Evolutionary conservation across 1,284 basidiomycete species (phyloP).

Genomic region (Wallemia mellicola): DNA sequence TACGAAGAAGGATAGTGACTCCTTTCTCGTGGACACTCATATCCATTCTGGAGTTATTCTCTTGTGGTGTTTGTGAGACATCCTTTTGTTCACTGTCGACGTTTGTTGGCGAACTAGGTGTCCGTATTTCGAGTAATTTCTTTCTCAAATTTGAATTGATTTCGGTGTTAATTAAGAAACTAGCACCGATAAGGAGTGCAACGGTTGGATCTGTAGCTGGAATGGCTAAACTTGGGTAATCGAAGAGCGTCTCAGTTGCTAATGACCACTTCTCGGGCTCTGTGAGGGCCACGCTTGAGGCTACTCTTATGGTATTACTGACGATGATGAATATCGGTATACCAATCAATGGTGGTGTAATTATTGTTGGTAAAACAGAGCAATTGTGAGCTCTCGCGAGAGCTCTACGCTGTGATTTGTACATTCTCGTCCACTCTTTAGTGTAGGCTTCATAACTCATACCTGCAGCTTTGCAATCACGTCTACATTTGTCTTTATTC

Average conservation of each 20-base stretch:
- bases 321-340: slow-evolving; percentile 17
- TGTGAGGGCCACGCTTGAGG: slow-evolving; percentile 4
- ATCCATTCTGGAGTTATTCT: neutral
- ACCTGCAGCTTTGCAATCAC: slow-evolving; percentile 13
- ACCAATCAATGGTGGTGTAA: slow-evolving; percentile 15
- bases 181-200: slow-evolving; percentile 13
- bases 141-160: slow-evolving; percentile 2
- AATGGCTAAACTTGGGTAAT: slow-evolving; percentile 15
- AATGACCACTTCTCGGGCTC: slow-evolving; percentile 5
- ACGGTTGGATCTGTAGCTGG: slow-evolving; percentile 13
- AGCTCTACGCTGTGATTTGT: slow-evolving; percentile 11
- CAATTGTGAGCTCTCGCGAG: slow-evolving; percentile 14
- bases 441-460: slow-evolving; percentile 18
- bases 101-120: neutral
- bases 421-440: slow-evolving; percentile 13
- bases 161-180: slow-evolving; percentile 16
- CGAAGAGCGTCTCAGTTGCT: slow-evolving; percentile 11
- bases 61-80: neutral
- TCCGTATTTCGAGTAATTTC: neutral
- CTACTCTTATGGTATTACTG: slow-evolving; percentile 15
- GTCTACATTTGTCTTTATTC: slow-evolving; percentile 13
- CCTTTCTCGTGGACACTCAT: neutral
- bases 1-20: neutral
- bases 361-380: slow-evolving; percentile 13
- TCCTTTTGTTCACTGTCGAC: neutral